A percentile compares a stretch with the other conserved stretches of the same genome.
Conservation (phyloP, 192 early-diverging fungal species). For the Entrophospora sp. region DNA sequence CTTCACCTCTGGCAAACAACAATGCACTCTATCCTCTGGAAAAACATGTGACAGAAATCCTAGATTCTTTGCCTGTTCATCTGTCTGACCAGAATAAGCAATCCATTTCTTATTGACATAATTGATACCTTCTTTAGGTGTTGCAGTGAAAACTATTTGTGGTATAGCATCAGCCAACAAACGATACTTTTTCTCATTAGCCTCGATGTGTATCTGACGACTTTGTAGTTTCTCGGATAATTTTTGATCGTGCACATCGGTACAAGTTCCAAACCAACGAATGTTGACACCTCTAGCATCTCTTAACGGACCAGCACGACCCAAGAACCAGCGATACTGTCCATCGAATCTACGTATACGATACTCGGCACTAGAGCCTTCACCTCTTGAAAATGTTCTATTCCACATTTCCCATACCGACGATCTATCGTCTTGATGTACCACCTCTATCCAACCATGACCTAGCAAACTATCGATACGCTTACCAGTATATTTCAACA, state of each 20-base stretch:
- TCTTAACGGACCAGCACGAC: slow-evolving; percentile 40
- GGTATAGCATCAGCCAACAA: slow-evolving; percentile 50
- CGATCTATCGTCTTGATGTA: slow-evolving; percentile 42
- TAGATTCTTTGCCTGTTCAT: slow-evolving; percentile 38
- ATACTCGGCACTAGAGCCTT: slow-evolving; percentile 43
- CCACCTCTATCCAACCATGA: slow-evolving; percentile 31
- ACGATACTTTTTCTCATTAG: slow-evolving; percentile 51
- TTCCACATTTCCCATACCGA: slow-evolving; percentile 34
- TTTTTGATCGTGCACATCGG: slow-evolving; percentile 49
- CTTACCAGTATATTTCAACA: slow-evolving; percentile 39
- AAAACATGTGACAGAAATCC: slow-evolving; percentile 51
- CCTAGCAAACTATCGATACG: slow-evolving; percentile 35
- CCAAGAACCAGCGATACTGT: slow-evolving; percentile 44
- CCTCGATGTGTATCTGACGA: slow-evolving; percentile 42
- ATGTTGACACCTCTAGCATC: slow-evolving; percentile 43
- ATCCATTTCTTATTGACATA: slow-evolving; percentile 50
- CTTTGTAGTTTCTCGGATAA: slow-evolving; percentile 34
- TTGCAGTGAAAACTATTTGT: slow-evolving; percentile 49
- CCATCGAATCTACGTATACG: slow-evolving; percentile 45
- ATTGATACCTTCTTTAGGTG: slow-evolving; percentile 38
- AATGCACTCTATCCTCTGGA: slow-evolving; percentile 39
- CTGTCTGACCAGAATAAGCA: slow-evolving; percentile 40
- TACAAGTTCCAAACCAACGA: slow-evolving; percentile 50
- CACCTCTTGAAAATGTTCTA: slow-evolving; percentile 36
- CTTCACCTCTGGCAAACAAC: slow-evolving; percentile 36